These are phyloP conservation scores for Platismatia glauca DNA, from an alignment of 495 filamentous ascomycete species.

Conservation along the genomic window DNA sequence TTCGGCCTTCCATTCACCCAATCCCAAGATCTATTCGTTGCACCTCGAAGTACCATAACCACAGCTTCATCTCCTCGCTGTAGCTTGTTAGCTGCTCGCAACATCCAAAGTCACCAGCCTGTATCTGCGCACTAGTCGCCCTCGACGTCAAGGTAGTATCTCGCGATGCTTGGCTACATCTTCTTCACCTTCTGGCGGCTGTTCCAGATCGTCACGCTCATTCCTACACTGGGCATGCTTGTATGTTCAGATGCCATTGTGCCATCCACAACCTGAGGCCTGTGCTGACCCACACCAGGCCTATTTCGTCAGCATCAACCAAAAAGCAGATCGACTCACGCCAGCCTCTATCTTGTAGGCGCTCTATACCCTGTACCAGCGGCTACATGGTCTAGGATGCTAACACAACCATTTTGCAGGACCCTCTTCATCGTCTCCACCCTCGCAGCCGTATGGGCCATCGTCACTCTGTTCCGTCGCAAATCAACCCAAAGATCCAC, in stretches of 20 bases:
- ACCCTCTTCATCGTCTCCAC: slow-evolving; percentile 86
- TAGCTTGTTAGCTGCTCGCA: background rate
- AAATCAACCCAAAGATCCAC: slow-evolving; percentile 61
- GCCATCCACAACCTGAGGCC: background rate
- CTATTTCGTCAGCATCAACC: slow-evolving; percentile 73
- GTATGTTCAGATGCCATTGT: slow-evolving; percentile 28
- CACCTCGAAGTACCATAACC: background rate
- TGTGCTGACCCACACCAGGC: slow-evolving; percentile 31
- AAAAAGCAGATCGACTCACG: slow-evolving; percentile 59
- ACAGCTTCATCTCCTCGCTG: background rate
- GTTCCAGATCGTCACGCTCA: slow-evolving; percentile 72
- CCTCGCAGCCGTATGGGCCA: slow-evolving; percentile 66
- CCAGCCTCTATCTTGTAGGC: slow-evolving; percentile 60
- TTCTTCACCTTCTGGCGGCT: slow-evolving; percentile 81
- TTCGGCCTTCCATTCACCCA: background rate
- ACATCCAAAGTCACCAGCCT: background rate
- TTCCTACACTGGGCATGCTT: slow-evolving; percentile 84
- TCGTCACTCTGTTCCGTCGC: slow-evolving; percentile 75
- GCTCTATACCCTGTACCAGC: background rate
- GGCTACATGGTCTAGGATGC: background rate
- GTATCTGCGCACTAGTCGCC: slow-evolving; percentile 11
- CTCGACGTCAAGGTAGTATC: slow-evolving; percentile 9
- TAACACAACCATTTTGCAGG: slow-evolving; percentile 5
- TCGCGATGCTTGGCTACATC: slow-evolving; percentile 64
- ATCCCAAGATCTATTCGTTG: background rate